Conservation (phyloP, 2,329 filamentous ascomycete species). For the Aspergillus latus region DNA sequence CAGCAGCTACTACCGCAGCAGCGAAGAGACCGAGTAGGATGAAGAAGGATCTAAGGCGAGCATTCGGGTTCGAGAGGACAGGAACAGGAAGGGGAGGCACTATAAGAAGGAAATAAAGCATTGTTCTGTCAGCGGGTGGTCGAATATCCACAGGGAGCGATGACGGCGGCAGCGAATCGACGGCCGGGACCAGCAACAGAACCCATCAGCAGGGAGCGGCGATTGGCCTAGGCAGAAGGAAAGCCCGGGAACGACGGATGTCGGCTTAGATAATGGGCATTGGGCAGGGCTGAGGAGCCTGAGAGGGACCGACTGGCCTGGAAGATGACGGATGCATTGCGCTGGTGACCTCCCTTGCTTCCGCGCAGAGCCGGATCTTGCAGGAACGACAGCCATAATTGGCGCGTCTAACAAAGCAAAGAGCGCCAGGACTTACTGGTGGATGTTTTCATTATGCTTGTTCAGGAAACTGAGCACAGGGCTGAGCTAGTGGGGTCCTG, state of each 20-base stretch:
- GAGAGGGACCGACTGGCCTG: slow-evolving; percentile 5
- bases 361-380: slow-evolving; percentile 23
- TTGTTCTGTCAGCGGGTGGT: slow-evolving; percentile 22
- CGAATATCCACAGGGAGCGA: slow-evolving; percentile 19
- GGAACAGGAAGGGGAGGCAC: slow-evolving; percentile 18
- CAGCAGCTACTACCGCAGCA: slow-evolving; percentile 7
- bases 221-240: slow-evolving; percentile 22
- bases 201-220: slow-evolving; percentile 13
- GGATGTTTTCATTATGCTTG: slow-evolving; percentile 9
- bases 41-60: slow-evolving; percentile 15
- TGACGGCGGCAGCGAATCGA: slow-evolving; percentile 7
- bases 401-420: slow-evolving; percentile 4
- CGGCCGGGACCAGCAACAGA: slow-evolving; percentile 14
- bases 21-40: slow-evolving; percentile 16
- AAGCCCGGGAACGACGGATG: slow-evolving; percentile 27
- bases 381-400: slow-evolving; percentile 3
- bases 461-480: slow-evolving; percentile 10
- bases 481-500: slow-evolving; percentile 7
- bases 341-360: slow-evolving; percentile 22
- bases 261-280: slow-evolving; percentile 23
- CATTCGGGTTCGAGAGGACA: slow-evolving; percentile 15
- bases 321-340: slow-evolving; percentile 25
- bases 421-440: slow-evolving; percentile 9
- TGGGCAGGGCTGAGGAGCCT: slow-evolving; percentile 10
- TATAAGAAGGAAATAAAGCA: slow-evolving; percentile 24